Evolutionary conservation across 805 yeast genomes (phyloP).

Genomic region (Cyberlindnera xishuangbannaensis): DNA sequence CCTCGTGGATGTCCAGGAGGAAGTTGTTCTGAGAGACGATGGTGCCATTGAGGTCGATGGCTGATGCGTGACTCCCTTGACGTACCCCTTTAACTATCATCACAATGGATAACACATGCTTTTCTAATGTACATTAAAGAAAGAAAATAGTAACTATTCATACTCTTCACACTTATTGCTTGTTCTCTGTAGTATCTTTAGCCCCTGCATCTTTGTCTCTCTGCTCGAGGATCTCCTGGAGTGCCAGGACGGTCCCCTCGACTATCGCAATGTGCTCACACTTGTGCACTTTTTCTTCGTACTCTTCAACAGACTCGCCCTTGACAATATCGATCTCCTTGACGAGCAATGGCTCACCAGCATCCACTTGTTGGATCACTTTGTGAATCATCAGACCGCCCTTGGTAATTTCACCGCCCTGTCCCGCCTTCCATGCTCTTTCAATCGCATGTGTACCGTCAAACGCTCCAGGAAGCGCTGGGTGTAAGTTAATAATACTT

Average conservation of each 20-base stretch:
- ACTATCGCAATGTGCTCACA: slow-evolving; percentile 90
- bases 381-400: slow-evolving; percentile 97
- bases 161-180: too few species aligned
- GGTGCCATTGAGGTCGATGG: slow-evolving; percentile 49
- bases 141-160: too few species aligned
- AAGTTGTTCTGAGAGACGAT: slow-evolving; percentile 25
- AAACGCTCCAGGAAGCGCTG: slow-evolving; percentile 95
- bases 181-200: too few species aligned
- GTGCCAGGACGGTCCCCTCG: slow-evolving; percentile 73
- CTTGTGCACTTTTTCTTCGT: slow-evolving; percentile 76
- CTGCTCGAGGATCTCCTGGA: slow-evolving; percentile 31
- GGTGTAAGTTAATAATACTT: slow-evolving; percentile 89
- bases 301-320: slow-evolving; percentile 72
- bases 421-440: slow-evolving; percentile 94
- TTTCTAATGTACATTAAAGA: too few species aligned
- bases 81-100: too few species aligned
- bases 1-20: slow-evolving; percentile 64
- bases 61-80: too few species aligned
- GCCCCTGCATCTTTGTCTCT: too few species aligned
- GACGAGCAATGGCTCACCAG: slow-evolving; percentile 84
- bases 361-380: slow-evolving; percentile 94
- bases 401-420: slow-evolving; percentile 62
- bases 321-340: slow-evolving; percentile 66
- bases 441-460: slow-evolving; percentile 98
- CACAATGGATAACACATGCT: too few species aligned